Percentiles rank a stretch among this genome's conserved stretches.
phyloP scores from a whole-genome alignment of 179 eudicot species.

The Spinacia oleracea region DNA sequence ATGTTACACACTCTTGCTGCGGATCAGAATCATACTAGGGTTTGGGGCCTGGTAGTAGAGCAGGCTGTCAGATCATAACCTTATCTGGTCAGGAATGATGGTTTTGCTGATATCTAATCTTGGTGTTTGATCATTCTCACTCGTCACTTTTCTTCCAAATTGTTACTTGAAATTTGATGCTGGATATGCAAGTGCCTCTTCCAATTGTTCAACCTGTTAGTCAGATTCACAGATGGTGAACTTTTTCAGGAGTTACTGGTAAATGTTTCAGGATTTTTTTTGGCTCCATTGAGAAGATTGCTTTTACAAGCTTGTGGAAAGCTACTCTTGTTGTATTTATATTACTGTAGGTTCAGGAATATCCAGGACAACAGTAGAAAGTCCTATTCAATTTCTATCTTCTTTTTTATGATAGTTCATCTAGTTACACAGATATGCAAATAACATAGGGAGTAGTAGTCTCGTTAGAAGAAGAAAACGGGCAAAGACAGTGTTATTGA shows the following conservation, averaged over 20 bases:
- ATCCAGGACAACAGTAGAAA: not conserved
- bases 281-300: not conserved
- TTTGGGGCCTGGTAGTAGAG: not conserved
- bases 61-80: not conserved
- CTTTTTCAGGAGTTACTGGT: not conserved
- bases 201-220: not conserved
- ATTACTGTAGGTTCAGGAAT: not conserved
- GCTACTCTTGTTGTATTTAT: not conserved
- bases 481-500: not conserved
- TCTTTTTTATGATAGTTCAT: not conserved
- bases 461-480: not conserved
- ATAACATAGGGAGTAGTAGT: no score
- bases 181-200: not conserved
- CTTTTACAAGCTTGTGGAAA: not conserved
- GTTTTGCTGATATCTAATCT: not conserved
- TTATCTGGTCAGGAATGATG: not conserved
- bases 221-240: not conserved
- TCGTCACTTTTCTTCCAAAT: not conserved
- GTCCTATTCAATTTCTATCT: not conserved
- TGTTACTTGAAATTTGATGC: not conserved
- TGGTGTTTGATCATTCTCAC: not conserved
- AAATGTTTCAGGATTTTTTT: not conserved
- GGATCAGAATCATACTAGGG: not conserved
- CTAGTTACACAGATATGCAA: constrained; percentile 12
- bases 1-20: not conserved